Conservation (phyloP, 129 eudicot genomes). For the Sambucus nigra region DNA sequence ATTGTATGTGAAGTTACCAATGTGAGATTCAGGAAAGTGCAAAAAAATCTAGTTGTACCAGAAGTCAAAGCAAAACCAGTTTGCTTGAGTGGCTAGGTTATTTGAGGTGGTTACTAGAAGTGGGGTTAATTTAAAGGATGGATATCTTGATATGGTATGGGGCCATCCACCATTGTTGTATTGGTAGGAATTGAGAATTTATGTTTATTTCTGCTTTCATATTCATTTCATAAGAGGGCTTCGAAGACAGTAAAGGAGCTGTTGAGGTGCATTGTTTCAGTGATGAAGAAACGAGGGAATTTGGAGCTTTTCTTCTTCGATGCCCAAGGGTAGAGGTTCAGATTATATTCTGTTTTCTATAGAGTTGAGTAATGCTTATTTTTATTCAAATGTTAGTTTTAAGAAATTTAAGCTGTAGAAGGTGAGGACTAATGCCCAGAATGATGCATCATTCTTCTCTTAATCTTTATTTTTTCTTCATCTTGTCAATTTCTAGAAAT, state of each 20-base stretch:
- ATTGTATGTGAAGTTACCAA: no score
- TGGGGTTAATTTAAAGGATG: conserved; percentile 5
- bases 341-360: no score
- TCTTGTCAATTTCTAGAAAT: conserved; percentile 11
- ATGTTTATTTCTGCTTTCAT: conserved; percentile 21
- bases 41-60: no score
- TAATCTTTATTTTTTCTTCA: no score
- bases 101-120: conserved; percentile 1
- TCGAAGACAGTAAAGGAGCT: conserved; percentile 12
- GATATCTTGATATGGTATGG: conserved; percentile 6
- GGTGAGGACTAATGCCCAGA: no score
- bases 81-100: neutral
- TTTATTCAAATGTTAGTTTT: conserved; percentile 11
- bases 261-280: conserved; percentile 9
- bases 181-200: conserved; percentile 16
- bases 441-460: no score
- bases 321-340: no score
- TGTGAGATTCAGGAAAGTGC: no score
- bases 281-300: neutral
- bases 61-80: conserved; percentile 1
- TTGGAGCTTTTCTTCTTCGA: neutral
- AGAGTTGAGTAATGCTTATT: conserved; percentile 10
- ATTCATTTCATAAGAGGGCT: conserved; percentile 22
- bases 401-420: conserved; percentile 16
- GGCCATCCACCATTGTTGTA: conserved; percentile 20